Percentiles rank a stretch among this genome's conserved stretches.
Conservation (phyloP, 495 filamentous ascomycete species). For the Hyaloscypha finlandica region DNA sequence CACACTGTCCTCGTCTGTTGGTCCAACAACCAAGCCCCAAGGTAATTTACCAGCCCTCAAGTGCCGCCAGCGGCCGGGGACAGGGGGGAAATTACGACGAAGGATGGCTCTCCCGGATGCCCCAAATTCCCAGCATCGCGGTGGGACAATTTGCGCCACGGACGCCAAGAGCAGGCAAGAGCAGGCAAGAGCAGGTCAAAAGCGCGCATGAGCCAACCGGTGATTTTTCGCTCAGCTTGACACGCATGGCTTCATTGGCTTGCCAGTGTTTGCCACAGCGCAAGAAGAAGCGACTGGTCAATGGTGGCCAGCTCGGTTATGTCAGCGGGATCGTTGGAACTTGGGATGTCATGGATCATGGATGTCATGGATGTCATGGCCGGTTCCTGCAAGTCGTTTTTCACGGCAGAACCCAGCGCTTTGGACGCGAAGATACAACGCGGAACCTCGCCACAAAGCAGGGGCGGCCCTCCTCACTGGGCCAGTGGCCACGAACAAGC, state of each 20-base stretch:
- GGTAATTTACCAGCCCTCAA: no score
- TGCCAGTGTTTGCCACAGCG: background rate
- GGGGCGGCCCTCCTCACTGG: background rate
- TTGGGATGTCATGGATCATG: no score
- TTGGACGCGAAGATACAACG: constrained; percentile 9
- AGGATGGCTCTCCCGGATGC: background rate
- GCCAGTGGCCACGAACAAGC: background rate
- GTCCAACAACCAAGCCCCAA: background rate
- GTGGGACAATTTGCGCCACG: background rate
- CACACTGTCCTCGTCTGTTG: background rate
- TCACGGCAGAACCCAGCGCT: constrained; percentile 11
- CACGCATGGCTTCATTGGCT: background rate
- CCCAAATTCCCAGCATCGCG: constrained; percentile 1
- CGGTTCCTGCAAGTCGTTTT: background rate
- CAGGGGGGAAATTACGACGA: constrained; percentile 2
- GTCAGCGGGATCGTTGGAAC: background rate
- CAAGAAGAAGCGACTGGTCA: background rate
- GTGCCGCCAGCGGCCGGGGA: background rate
- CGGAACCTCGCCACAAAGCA: background rate
- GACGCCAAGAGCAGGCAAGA: background rate
- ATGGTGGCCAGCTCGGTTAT: background rate
- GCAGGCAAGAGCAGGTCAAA: background rate
- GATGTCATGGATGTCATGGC: background rate
- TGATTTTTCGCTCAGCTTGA: constrained; percentile 2
- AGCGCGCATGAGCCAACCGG: constrained; percentile 4